A percentile compares a stretch with the other conserved stretches of the same genome.
Evolutionary conservation across 2,329 filamentous ascomycete species (phyloP).

Genomic region (Diaporthe sp.): DNA sequence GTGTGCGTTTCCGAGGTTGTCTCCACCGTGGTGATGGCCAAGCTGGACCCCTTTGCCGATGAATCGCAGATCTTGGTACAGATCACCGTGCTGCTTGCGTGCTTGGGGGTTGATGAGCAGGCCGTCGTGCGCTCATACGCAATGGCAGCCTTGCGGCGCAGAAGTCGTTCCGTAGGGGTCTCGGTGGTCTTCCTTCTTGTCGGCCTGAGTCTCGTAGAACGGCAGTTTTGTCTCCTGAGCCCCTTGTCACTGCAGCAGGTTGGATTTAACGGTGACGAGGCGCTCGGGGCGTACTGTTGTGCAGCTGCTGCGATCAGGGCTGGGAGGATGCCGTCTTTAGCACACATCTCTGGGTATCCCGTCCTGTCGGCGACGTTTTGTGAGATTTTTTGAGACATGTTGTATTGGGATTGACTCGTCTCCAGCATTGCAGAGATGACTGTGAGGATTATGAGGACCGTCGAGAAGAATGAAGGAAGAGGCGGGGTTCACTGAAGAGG

Average conservation of each 20-base stretch:
- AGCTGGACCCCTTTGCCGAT: constrained; percentile 8
- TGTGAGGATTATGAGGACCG: constrained; percentile 2
- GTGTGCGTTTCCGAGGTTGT: constrained; percentile 1
- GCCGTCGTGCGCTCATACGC: constrained; percentile 25
- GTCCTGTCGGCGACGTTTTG: not conserved
- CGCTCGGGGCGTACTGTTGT: constrained; percentile 32
- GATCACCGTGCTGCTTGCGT: not conserved
- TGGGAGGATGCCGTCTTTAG: constrained; percentile 26
- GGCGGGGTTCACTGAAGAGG: constrained; percentile 3
- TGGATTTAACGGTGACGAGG: constrained; percentile 34
- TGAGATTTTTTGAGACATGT: constrained; percentile 29
- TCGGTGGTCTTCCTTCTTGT: constrained; percentile 28
- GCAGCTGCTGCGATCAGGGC: constrained; percentile 31
- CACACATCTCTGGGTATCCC: constrained; percentile 4
- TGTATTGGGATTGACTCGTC: not conserved
- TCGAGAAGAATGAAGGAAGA: not conserved
- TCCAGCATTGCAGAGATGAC: constrained; percentile 2
- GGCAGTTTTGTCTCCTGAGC: constrained; percentile 14
- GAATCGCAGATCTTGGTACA: not conserved
- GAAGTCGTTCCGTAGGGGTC: constrained; percentile 29
- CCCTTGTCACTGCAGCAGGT: constrained; percentile 25
- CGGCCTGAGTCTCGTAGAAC: constrained; percentile 25
- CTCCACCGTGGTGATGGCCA: constrained; percentile 10
- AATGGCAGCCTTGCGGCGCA: constrained; percentile 32
- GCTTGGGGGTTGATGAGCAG: not conserved